phyloP scores from a whole-genome alignment of 2,329 filamentous ascomycete genomes.

The Aspergillus ochraceus region DNA sequence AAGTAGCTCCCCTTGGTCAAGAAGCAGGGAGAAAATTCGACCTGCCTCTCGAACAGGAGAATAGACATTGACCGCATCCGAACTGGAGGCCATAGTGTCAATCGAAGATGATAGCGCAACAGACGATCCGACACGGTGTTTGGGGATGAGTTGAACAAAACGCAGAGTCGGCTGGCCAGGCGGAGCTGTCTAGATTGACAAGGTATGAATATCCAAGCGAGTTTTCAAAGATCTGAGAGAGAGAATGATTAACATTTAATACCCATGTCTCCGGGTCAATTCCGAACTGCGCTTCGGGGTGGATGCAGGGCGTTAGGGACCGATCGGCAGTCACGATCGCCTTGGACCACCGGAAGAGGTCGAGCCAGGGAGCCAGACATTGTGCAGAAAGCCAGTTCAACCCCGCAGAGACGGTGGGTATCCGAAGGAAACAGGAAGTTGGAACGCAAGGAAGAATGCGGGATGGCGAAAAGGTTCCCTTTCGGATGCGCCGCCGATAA shows the following conservation, averaged over 20 bases:
- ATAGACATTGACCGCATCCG: constrained; percentile 21
- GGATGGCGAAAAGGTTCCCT: background rate
- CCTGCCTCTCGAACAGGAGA: constrained; percentile 37
- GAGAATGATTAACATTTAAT: background rate
- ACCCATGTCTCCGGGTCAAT: constrained; percentile 9
- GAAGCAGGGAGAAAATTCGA: constrained; percentile 39
- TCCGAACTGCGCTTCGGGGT: constrained; percentile 20
- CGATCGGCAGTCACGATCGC: constrained; percentile 5
- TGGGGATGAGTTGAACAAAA: background rate
- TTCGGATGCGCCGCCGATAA: constrained; percentile 20
- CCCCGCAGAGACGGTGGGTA: constrained; percentile 7
- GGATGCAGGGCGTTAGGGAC: constrained; percentile 5
- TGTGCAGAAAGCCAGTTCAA: constrained; percentile 3
- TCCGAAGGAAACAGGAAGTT: constrained; percentile 2
- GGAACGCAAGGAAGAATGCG: background rate
- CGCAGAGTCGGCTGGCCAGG: background rate
- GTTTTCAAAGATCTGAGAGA: background rate
- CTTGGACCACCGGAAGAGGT: background rate
- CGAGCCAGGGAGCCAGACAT: constrained; percentile 3
- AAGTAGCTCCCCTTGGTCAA: constrained; percentile 35
- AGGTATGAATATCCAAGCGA: background rate
- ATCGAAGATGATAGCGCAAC: background rate
- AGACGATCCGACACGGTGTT: background rate
- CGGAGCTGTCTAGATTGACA: constrained; percentile 3
- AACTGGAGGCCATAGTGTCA: constrained; percentile 18